Evolutionary conservation across 2,329 filamentous ascomycete species (phyloP).

Genomic region (Ophiocordyceps polyrhachis-furcata): DNA sequence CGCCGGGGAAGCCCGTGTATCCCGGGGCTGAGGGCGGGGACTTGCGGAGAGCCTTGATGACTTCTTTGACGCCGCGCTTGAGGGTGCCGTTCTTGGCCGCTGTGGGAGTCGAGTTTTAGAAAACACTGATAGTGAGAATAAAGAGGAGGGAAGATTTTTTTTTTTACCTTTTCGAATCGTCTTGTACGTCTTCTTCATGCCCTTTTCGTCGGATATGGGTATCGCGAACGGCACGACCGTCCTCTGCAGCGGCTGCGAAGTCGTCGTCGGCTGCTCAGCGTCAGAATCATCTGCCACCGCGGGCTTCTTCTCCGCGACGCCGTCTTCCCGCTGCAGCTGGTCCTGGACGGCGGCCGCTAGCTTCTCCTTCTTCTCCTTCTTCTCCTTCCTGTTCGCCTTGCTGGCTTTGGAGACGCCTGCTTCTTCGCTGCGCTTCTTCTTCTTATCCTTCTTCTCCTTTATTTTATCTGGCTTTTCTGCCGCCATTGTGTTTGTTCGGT

Average conservation of each 20-base stretch:
- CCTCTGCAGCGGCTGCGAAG: conserved; percentile 23
- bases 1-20: conserved; percentile 43
- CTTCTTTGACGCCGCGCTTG: conserved; percentile 96
- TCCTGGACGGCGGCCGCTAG: conserved; percentile 45
- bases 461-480: conserved; percentile 31
- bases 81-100: conserved; percentile 90
- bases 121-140: too few species aligned
- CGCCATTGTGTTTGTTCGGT: conserved; percentile 18
- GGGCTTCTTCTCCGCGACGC: conserved; percentile 19
- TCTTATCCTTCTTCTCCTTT: conserved; percentile 34
- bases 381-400: conserved; percentile 43
- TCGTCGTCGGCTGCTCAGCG: conserved; percentile 25
- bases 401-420: conserved; percentile 30
- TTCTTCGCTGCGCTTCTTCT: conserved; percentile 38
- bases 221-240: conserved; percentile 70
- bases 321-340: conserved; percentile 37
- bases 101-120: too few species aligned
- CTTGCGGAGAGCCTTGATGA: conserved; percentile 95
- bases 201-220: conserved; percentile 65
- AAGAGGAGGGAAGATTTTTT: not conserved
- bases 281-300: conserved; percentile 21
- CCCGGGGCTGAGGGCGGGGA: conserved; percentile 52
- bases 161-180: conserved; percentile 29
- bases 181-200: conserved; percentile 42
- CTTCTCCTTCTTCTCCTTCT: conserved; percentile 61